Evolutionary conservation across 176 grass and related monocot species (phyloP), one percentile per base, ranked within the genome.

Genomic region (Coix lacrymajobi): DNA sequence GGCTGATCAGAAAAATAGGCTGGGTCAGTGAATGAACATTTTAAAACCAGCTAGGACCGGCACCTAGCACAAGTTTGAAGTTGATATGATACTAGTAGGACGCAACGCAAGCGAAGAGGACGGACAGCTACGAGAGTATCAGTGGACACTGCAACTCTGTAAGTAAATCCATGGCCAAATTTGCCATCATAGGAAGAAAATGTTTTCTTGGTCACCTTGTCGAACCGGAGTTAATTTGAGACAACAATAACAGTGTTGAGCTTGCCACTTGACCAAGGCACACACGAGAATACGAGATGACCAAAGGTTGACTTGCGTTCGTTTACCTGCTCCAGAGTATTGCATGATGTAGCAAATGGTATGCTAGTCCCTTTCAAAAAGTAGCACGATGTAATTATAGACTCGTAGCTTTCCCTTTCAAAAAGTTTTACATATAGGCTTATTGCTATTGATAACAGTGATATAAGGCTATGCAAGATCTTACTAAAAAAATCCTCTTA

Each of bases 1-100:
- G 48, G 39, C 38, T 70, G 48, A 17, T 40, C 0, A 26, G 0
- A 32, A 79, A 54, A 41, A 12, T 28, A 26, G 41, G 56, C 3
- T 24, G 22, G 24, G 16, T 39, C 38, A 29, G 19, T 19, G 29
- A 16, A 6, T 31, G n/a, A 8, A n/a, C 9, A 8, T 67, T 73
- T 77, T 58, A 41, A 81, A 78, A 29, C 7, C 56, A 56, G 15
- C 30, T 7, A 6, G 71, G 7, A 58, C 44, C 3, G 34, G 26
- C 34, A 48, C 78, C 78, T 30, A 57, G 40, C 44, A 58, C 15
- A 25, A 48, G 31, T 73, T 82, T 77, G 44, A 86, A 73, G 36
- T 32, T 31, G 61, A 20, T 41, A 46, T 16, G 20, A 19, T 48
- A n/a, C 3, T 44, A 37, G 1, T 48, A 48, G 22, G 20, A 20